phyloP scores from a whole-genome alignment of 768 basidiomycete genomes.

The Pisolithus tinctorius region DNA sequence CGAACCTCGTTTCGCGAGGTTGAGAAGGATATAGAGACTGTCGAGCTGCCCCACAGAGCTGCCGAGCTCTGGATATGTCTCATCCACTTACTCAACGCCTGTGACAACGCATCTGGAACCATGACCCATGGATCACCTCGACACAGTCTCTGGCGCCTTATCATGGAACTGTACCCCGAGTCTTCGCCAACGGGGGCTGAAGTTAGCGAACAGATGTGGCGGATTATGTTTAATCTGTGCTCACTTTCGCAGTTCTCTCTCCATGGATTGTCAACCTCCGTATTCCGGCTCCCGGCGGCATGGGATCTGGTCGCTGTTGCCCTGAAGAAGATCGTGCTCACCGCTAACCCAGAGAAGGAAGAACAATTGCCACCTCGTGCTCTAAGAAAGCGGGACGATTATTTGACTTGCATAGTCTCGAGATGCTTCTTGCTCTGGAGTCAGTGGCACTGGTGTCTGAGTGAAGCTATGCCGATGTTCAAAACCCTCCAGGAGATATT shows the following conservation, averaged over 20 bases:
- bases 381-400: conserved; percentile 57
- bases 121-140: conserved; percentile 7
- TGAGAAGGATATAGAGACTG: conserved; percentile 25
- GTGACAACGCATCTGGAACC: conserved; percentile 12
- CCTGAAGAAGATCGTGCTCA: conserved; percentile 52
- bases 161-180: conserved; percentile 30
- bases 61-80: conserved; percentile 73
- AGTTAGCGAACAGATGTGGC: conserved; percentile 69
- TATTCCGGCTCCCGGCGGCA: conserved; percentile 39
- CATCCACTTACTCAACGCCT: conserved; percentile 45
- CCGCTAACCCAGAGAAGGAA: conserved; percentile 41
- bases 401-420: conserved; percentile 59
- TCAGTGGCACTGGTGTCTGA: conserved; percentile 72
- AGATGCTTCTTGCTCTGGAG: conserved; percentile 70
- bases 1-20: conserved; percentile 15
- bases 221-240: conserved; percentile 58
- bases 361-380: conserved; percentile 27
- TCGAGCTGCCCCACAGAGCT: conserved; percentile 34
- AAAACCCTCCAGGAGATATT: conserved; percentile 66
- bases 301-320: conserved; percentile 64
- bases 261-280: conserved; percentile 37
- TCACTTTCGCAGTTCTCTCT: conserved; percentile 75
- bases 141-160: conserved; percentile 41
- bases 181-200: conserved; percentile 30
- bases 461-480: conserved; percentile 51